Percentiles rank a stretch among this genome's conserved stretches.
Evolutionary conservation across 768 basidiomycete genomes (phyloP).

Genomic region (Collybia sordida): DNA sequence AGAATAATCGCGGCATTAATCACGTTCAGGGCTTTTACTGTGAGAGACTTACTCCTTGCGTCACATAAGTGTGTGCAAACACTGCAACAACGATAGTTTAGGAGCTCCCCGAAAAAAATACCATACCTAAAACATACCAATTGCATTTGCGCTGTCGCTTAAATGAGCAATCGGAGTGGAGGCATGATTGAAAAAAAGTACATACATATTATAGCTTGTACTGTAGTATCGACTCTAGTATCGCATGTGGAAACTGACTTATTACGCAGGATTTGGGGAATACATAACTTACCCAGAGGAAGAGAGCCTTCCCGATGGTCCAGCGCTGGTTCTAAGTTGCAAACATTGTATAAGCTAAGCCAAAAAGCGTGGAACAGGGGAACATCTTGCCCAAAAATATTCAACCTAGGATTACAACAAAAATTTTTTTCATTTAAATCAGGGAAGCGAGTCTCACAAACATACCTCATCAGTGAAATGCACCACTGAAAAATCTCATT

Average conservation of each 20-base stretch:
- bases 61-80: too few species aligned
- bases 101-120: neutral
- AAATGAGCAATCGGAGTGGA: neutral
- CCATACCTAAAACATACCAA: slow-evolving; percentile 11
- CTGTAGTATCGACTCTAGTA: slow-evolving; percentile 33
- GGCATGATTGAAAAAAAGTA: neutral
- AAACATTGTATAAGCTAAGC: neutral
- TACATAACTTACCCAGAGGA: slow-evolving; percentile 28
- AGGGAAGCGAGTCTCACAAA: neutral
- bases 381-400: slow-evolving; percentile 24
- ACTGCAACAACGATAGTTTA: too few species aligned
- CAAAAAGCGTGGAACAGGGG: neutral
- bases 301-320: slow-evolving; percentile 32
- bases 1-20: neutral
- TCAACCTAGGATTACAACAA: slow-evolving; percentile 23
- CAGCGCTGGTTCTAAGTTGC: slow-evolving; percentile 25
- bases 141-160: slow-evolving; percentile 19
- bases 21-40: too few species aligned
- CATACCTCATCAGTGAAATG: slow-evolving; percentile 21
- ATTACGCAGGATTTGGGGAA: neutral
- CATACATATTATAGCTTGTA: slow-evolving; percentile 29
- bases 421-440: too few species aligned
- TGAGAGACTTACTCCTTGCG: too few species aligned
- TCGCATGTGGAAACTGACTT: neutral
- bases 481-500: slow-evolving; percentile 13